Percentiles rank a stretch among this genome's conserved stretches.
Evolutionary conservation across 2,329 filamentous ascomycete genomes (phyloP).

Genomic region (Aspergillus sp.): DNA sequence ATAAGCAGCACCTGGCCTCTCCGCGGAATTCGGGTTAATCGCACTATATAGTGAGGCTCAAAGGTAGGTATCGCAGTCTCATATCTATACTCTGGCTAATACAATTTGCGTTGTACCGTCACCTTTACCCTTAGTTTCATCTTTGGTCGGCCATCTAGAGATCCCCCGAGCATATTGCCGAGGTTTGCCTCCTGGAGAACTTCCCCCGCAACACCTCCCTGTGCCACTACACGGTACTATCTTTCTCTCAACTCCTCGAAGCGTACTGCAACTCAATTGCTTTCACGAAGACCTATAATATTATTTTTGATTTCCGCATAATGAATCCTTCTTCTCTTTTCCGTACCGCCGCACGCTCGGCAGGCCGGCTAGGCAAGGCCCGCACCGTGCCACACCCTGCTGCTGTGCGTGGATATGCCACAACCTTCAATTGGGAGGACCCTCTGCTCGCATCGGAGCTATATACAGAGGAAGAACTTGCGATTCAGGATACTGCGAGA

Average conservation of each 20-base stretch:
- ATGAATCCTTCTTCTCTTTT: slow-evolving; percentile 37
- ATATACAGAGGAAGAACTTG: slow-evolving; percentile 85
- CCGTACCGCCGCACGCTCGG: slow-evolving; percentile 30
- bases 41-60: background rate
- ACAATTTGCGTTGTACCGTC: background rate
- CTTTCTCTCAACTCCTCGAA: background rate
- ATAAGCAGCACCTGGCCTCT: background rate
- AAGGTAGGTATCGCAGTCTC: background rate
- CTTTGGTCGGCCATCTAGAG: background rate
- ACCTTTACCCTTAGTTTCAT: background rate
- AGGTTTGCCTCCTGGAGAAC: slow-evolving; percentile 20
- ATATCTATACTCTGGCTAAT: background rate
- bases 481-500: slow-evolving; percentile 86
- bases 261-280: slow-evolving; percentile 1
- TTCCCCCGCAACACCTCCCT: slow-evolving; percentile 1
- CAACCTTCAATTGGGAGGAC: slow-evolving; percentile 85
- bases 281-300: background rate
- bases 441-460: slow-evolving; percentile 73
- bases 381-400: slow-evolving; percentile 13
- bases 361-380: slow-evolving; percentile 19
- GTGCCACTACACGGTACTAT: background rate
- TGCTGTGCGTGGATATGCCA: slow-evolving; percentile 32
- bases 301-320: background rate
- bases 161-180: slow-evolving; percentile 23
- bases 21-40: slow-evolving; percentile 15